Conservation (phyloP, 352 stramenopile genomes). For the Phytophthora citricola region DNA sequence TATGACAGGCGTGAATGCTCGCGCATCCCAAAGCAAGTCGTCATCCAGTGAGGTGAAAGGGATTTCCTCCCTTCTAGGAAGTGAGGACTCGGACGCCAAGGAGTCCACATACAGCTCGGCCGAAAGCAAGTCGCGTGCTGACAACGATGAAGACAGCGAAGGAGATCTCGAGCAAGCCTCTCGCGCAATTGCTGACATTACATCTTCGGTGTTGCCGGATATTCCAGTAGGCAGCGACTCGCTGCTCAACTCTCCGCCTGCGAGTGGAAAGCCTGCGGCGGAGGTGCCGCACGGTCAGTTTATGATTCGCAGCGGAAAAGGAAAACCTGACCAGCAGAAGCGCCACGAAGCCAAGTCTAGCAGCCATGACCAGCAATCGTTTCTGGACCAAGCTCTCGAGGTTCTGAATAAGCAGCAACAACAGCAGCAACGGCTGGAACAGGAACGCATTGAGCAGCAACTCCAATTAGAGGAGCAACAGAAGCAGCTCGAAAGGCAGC, state of each 20-base stretch:
- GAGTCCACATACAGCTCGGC: constrained; percentile 29
- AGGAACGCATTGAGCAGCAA: constrained; percentile 28
- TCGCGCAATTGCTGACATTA: constrained; percentile 48
- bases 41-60: constrained; percentile 36
- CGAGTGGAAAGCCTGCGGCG: constrained; percentile 13
- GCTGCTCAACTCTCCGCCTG: constrained; percentile 26
- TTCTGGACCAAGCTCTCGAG: constrained; percentile 56
- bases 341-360: constrained; percentile 3
- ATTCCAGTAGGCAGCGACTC: constrained; percentile 25
- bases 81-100: constrained; percentile 37
- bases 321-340: constrained; percentile 13
- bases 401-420: constrained; percentile 51
- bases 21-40: constrained; percentile 4
- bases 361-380: constrained; percentile 35
- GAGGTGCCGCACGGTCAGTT: constrained; percentile 15
- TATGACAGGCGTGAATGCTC: not conserved
- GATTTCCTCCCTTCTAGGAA: constrained; percentile 46
- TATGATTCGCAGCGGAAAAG: constrained; percentile 22
- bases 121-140: constrained; percentile 25
- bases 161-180: constrained; percentile 42
- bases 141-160: constrained; percentile 43
- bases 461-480: constrained; percentile 33
- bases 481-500: constrained; percentile 25
- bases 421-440: constrained; percentile 43
- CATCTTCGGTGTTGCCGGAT: constrained; percentile 41